Base-by-base conservation (phyloP, 306 rosid species). In the Trichosanthes cucumerina region DNA sequence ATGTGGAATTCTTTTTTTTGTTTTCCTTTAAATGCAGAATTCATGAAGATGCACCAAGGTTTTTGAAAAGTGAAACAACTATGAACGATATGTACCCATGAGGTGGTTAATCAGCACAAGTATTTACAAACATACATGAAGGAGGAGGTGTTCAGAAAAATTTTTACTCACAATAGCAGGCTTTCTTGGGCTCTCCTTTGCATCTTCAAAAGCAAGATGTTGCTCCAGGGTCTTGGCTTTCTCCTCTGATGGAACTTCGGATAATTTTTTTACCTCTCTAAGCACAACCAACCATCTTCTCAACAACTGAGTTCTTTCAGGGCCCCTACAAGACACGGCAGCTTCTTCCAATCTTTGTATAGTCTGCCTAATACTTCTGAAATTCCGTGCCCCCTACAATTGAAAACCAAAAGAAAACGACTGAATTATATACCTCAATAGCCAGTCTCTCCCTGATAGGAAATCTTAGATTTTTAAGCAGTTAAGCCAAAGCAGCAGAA, bases 221-320 rank as follows among this genome's bases (percentile, higher is more conserved):
- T 92, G 87, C 81, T 91, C 90, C n/a, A 79, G 80, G 46, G 88
- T 80, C 80, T 68, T 87, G 79, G 84, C 89, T 76, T 86, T 91
- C 62, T 84, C 93, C n/a, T 91, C 96, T 39, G 24, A 77, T 6
- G 77, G 38, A 21, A 59, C 88, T 50, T 59, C 87, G 36, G 88
- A 82, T 44, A 85, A 75, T 36, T 84, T 92, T 57, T 91, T 92
- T 58, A 91, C 69, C 83, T 96, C 99, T 83, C 86, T 85, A 44
- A 96, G 99, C 68, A 92, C 90, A 65, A 84, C 79, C 85, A 96
- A 84, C 99, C 99, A 96, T 80, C 99, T 82, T 77, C 82, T 88
- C 84, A 96, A 86, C 88, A 96, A 84, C 82, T 85, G 88, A 53
- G 82, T 86, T 86, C 98, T 92, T 82, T 91, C 97, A 23, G 84